These are phyloP conservation scores for Xylariaceae sp. DNA, from an alignment of 2,329 filamentous ascomycete species.

Conservation along the genomic window DNA sequence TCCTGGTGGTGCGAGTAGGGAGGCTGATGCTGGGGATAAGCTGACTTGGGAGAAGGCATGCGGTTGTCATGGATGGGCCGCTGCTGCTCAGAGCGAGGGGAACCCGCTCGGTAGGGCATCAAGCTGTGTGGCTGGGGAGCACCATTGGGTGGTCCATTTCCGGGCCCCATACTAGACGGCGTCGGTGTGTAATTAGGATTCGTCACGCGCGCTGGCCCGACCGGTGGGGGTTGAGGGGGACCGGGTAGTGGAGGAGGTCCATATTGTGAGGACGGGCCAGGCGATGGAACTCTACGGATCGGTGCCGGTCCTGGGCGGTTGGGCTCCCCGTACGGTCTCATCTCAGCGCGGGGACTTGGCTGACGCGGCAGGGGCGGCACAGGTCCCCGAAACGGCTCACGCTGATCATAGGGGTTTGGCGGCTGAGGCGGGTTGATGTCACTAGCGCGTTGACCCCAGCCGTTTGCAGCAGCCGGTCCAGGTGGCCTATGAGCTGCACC, in stretches of 20 bases:
- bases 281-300: slow-evolving; percentile 49
- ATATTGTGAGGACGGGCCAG: slow-evolving; percentile 48
- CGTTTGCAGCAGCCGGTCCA: slow-evolving; percentile 49
- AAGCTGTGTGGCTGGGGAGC: slow-evolving; percentile 45
- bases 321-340: slow-evolving; percentile 64
- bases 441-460: slow-evolving; percentile 59
- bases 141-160: slow-evolving; percentile 43
- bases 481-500: slow-evolving; percentile 57
- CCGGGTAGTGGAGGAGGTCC: slow-evolving; percentile 46
- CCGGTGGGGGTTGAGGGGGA: slow-evolving; percentile 41
- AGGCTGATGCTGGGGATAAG: slow-evolving; percentile 71
- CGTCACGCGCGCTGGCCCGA: slow-evolving; percentile 37
- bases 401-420: slow-evolving; percentile 76
- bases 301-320: slow-evolving; percentile 49
- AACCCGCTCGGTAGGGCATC: slow-evolving; percentile 71
- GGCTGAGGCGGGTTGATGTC: slow-evolving; percentile 77
- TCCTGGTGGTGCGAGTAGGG: slow-evolving; percentile 70
- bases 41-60: slow-evolving; percentile 85
- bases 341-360: slow-evolving; percentile 71
- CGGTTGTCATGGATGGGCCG: slow-evolving; percentile 72
- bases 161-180: slow-evolving; percentile 32
- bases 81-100: slow-evolving; percentile 75
- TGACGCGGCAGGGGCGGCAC: slow-evolving; percentile 64
- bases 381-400: slow-evolving; percentile 64
- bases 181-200: slow-evolving; percentile 37